phyloP scores from a whole-genome alignment of 2,329 filamentous ascomycete species.

The Paraphaeosphaeria sporulosa region DNA sequence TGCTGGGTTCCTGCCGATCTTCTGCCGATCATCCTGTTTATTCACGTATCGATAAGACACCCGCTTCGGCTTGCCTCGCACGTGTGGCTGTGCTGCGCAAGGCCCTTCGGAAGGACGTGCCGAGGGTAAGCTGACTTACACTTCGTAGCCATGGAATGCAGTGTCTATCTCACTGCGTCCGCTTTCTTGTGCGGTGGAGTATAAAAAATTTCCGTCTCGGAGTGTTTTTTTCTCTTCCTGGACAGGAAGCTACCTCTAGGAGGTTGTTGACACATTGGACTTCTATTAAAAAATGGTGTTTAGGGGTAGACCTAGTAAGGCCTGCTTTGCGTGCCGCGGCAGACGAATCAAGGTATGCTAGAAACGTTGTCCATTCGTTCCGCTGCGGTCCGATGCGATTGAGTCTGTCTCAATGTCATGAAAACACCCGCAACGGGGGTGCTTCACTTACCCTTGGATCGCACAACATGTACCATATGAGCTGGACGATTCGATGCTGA shows the following conservation, averaged over 20 bases:
- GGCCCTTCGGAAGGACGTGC: background rate
- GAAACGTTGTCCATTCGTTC: no score
- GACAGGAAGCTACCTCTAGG: no score
- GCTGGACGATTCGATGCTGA: background rate
- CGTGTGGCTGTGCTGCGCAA: background rate
- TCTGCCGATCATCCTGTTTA: background rate
- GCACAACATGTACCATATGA: background rate
- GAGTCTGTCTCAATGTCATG: no score
- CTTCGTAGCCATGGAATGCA: no score
- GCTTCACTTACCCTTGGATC: background rate
- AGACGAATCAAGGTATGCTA: conserved; percentile 12
- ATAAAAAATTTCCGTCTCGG: background rate
- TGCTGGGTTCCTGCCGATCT: background rate
- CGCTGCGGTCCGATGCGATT: background rate
- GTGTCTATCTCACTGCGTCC: background rate
- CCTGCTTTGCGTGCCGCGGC: conserved; percentile 10
- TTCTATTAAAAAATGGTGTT: conserved; percentile 5
- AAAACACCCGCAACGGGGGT: no score
- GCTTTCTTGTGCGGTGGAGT: background rate
- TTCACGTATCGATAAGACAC: no score
- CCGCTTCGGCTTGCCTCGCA: no score
- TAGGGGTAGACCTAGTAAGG: conserved; percentile 1
- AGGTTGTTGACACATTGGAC: no score
- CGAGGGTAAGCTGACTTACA: background rate
- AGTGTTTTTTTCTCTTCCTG: no score